Conservation (phyloP, 2,329 filamentous ascomycete species). For the Microsporum canis region DNA sequence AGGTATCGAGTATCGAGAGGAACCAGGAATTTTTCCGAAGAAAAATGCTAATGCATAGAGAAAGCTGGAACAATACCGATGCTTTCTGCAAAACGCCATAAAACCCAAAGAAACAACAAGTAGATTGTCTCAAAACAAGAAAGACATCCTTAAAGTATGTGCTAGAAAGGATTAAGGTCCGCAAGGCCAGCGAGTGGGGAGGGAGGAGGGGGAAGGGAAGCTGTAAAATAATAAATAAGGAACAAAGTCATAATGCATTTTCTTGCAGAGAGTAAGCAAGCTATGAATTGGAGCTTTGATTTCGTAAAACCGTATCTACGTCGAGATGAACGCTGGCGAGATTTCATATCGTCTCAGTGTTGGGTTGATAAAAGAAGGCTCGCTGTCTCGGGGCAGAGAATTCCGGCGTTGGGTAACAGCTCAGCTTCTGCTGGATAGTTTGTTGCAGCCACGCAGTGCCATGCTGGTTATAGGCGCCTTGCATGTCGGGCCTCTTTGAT, state of each 20-base stretch:
- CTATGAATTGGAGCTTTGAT: background rate
- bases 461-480: slow-evolving; percentile 1
- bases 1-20: background rate
- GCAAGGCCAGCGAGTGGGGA: background rate
- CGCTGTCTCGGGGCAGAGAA: background rate
- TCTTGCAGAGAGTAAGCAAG: background rate
- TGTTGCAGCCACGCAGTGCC: slow-evolving; percentile 4
- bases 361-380: background rate
- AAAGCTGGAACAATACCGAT: background rate
- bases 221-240: background rate
- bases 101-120: background rate
- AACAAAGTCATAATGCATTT: background rate
- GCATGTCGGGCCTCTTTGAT: background rate
- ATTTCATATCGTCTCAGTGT: background rate
- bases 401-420: background rate
- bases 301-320: background rate
- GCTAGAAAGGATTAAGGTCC: background rate
- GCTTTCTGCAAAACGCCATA: background rate
- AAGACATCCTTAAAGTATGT: background rate
- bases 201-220: background rate
- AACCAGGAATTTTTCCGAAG: background rate
- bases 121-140: background rate
- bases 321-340: background rate
- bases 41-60: background rate
- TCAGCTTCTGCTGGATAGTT: background rate